Base-by-base conservation (phyloP, 495 filamentous ascomycete genomes). In the Podospora pseudopauciseta region DNA sequence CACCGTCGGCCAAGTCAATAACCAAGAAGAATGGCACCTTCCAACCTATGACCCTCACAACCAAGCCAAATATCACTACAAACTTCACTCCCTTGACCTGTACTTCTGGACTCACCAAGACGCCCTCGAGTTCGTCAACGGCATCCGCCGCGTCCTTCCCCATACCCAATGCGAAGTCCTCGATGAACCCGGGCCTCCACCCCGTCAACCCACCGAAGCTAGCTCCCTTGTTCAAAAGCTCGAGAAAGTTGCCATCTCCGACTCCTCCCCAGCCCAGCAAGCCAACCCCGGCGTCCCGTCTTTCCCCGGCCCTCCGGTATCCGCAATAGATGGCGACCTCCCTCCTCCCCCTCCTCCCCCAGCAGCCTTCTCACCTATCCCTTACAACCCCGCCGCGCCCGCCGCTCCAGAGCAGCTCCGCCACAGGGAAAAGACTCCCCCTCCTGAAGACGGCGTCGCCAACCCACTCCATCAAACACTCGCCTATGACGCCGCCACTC, bases 331-430 rank as follows among this genome's bases (percentile, higher is more conserved):
- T 32, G 72, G 78, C 3, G 64, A 67, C 26, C n/a, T 27, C 5
- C 15, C 65, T 5, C 61, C 71, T 20, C 67, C 70, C 73, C 65
- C 77, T 20, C 78, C 80, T 68, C 79, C 85, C 16, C 78, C 82
- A 20, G 80, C 80, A 62, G 81, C 73, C 60, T 88, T 86, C 63
- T 82, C 84, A n/a, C 91, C 92, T n/a, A 85, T 95, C 64, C 86
- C 92, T 2, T 97, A 97, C 72, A 97, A 97, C 77, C 93, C 93
- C 0, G 92, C 93, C 0, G 92, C 93, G 1, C 93, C 93, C 13
- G 82, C 93, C 2, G 92, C 92, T 1, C 91, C 93, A 3, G 93
- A 97, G 74, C 88, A 87, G 16, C 90, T 96, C 71, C 84, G 88
- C 64, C 87, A 93, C 71, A 88, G 93, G 60, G 93, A 97, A 80